Evolutionary conservation across 257 asterid genomes (phyloP), one percentile per base, ranked within the genome.

Genomic region (Mentha longifolia): DNA sequence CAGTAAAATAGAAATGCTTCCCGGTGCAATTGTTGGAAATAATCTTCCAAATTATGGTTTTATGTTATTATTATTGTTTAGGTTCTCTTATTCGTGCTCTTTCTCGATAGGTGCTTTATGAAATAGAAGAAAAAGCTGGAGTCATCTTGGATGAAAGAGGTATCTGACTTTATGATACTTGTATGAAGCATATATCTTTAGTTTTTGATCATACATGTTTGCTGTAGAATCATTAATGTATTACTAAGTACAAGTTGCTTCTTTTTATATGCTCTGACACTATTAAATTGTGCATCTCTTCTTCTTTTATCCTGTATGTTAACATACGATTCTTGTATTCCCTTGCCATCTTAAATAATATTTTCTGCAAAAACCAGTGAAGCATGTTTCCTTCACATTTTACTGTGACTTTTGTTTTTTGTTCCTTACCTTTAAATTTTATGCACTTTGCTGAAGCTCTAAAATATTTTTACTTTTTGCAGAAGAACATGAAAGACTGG

Each of bases 111-210:
- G 96, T 94, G 74, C 96, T 94, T 50, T 68, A 78, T 62, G 97
- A 94, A 84, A 83, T 94, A 66, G 99, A 94, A 77, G 88, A 84
- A 84, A 94, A 89, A 74, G 89, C 97, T 46, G 92, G 81, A 47
- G 81, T 79, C 66, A 89, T 94, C 82, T 76, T 94, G 89, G 97
- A 92, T 33, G 99, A 94, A 85, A 89, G 99, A 75, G 97, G 97
- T 92, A 72, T 43, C 75, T 54, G 46, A 41, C 10, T 41, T 2
- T 41, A 2, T 41, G 33, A 63, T 55, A 15, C 46, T 55, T 6
- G 46, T 63, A 12, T 54, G 30, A 59, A 45, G 60, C 45, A 31
- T 14, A 37, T 45, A 39, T 75, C 28, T 45, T 43, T 35, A 3
- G 61, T 55, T 31, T 47, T 37, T 46, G 42, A 15, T 65, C 37